Base-by-base conservation (phyloP, 2,329 filamentous ascomycete genomes). In the Coniochaeta pulveracea region DNA sequence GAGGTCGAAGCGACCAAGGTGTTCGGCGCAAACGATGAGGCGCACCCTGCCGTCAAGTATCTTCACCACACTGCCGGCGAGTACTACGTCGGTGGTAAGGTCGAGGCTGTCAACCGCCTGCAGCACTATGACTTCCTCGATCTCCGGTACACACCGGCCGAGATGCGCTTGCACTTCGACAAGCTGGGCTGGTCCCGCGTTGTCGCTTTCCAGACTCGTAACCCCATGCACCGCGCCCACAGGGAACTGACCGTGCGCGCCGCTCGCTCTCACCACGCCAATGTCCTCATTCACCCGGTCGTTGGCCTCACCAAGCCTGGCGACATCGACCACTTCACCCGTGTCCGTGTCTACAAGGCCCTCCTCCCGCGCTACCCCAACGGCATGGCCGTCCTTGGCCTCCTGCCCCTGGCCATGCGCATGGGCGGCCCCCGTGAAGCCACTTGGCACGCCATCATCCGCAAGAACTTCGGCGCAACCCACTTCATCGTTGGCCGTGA, bases 401-500 rank as follows among this genome's bases (percentile, higher is more conserved):
- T 98, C 26, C 74, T 98, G 35, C 88, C 88, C 38, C 73, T 98
- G 43, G 91, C 91, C 50, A 98, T 98, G 91, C 83, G 91, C 56
- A 98, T 98, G 91, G 91, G 86, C 54, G 91, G 91, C 50, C 91
- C 91, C 43, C 85, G 91, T 47, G 91, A 98, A 69, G 91, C 91
- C 47, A 86, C 98, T 65, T 98, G 91, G 91, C 91, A 98, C 70
- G 91, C 91, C 54, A 94, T 98, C 52, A 98, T 98, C 71, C 86
- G 91, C 57, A 98, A 96, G 80, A 98, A 98, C 65, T 88, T 95
- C 66, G 91, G 91, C 51, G 86, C 89, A 30, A 96, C 91, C 11
- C 91, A 98, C 72, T 98, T 98, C 71, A 98, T 98, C 50, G 88
- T 98, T 45, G 91, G 91, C 40, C 85, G 91, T 66, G 91, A 98